Evolutionary conservation across 805 yeast genomes (phyloP), one percentile per base, ranked within the genome.

Genomic region (Wickerhamiella musiphila): DNA sequence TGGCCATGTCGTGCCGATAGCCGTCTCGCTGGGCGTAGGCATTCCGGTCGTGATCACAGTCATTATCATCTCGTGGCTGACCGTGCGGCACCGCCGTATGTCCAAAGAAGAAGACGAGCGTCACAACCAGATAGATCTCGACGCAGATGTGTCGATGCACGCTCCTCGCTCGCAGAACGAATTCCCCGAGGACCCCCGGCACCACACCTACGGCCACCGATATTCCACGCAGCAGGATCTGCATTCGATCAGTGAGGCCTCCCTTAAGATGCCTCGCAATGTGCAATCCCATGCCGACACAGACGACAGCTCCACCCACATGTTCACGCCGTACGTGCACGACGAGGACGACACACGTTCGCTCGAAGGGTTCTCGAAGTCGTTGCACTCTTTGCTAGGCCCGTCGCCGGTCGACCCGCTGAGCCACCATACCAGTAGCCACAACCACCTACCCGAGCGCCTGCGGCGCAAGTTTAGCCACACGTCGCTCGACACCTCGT

Each of bases 1-100:
- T 11, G 17, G 23, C 18, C 22, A 18, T 19, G 30, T 28, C 5
- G 11, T 28, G 12, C 19, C 30, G 3, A 30, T 45, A 2, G 49
- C 51, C 12, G 45, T 57, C 28, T 57, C 52, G 6, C 47, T 56
- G 4, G 60, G 58, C n/a, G 51, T 53, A 10, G 56, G 60, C n/a
- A 45, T 59, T 18, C 65, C 65, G 5, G 36, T 53, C n/a, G 30
- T 39, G 3, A 19, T 51, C 14, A 57, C 60, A 17, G 24, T 55
- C 10, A 12, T 45, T 10, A 40, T 54, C 12, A 35, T 55, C 20
- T 28, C 42, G n/a, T 43, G 47, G 41, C 37, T 60, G 24, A 53
- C 53, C 26, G 39, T 42, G 29, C 39, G 54, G 15, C 58, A 54
- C 40, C 39, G 45, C 18, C 43, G 48, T 8, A 44, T 46, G 18